Evolutionary conservation across 371 early-diverging fungal genomes (phyloP), one percentile per base, ranked within the genome.

Genomic region (Polyrhizophydium stewartii): DNA sequence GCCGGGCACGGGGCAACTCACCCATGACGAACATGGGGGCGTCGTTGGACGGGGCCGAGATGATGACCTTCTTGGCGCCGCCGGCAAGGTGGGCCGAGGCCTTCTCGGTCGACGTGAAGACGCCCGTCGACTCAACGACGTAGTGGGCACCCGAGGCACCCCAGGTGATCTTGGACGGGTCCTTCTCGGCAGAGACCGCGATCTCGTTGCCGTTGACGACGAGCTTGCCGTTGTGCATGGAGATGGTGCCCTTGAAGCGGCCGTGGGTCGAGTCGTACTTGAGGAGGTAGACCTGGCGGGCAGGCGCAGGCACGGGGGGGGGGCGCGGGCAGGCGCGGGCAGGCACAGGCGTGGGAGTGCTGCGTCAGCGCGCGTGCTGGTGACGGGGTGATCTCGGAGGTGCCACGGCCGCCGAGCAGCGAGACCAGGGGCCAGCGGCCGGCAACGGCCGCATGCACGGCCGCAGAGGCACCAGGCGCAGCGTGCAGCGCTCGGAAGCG

Each of bases 251-350:
- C 73, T 88, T 87, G 88, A 86, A 90, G 61, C 85, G 87, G 53
- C 97, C 97, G 86, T 97, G 98, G 69, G 94, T 94, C 30, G 97
- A 93, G 85, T 99, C 99, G 77, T 96, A 95, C 86, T 94, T 94
- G 72, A 95, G 74, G 77, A 96, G 79, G 87, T 99, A 98, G 72
- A 87, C 87, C 87, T 85, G 61, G n/a, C n/a, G n/a, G n/a, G n/a
- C n/a, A n/a, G n/a, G n/a, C n/a, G n/a, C n/a, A n/a, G n/a, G n/a
- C n/a, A n/a, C n/a, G n/a, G n/a, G n/a, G n/a, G n/a, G n/a, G n/a
- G n/a, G n/a, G n/a, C n/a, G n/a, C n/a, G n/a, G n/a, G n/a, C n/a
- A n/a, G n/a, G n/a, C n/a, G n/a, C n/a, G n/a, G n/a, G n/a, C n/a
- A n/a, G n/a, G n/a, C n/a, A n/a, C n/a, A n/a, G n/a, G n/a, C n/a